Evolutionary conservation across 2,329 filamentous ascomycete genomes (phyloP).

Genomic region (Colletotrichum sp.): DNA sequence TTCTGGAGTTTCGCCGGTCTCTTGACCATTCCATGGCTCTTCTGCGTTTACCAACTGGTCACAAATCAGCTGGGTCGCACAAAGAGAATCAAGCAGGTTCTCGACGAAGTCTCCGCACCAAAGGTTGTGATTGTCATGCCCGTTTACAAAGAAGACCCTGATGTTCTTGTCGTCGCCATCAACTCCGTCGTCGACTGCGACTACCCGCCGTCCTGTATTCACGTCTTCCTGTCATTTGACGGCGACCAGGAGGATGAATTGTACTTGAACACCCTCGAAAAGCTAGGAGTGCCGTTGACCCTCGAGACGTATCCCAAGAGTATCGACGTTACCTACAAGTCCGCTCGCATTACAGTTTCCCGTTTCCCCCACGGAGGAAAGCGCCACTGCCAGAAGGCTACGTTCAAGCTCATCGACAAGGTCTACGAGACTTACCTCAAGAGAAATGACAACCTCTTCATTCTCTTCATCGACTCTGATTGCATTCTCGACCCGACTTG

Average conservation of each 20-base stretch:
- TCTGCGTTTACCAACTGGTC: slow-evolving; percentile 90
- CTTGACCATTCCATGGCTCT: slow-evolving; percentile 87
- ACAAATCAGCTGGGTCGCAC: slow-evolving; percentile 84
- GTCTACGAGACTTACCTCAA: slow-evolving; percentile 88
- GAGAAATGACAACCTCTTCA: slow-evolving; percentile 89
- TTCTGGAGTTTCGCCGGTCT: slow-evolving; percentile 92
- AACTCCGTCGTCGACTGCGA: slow-evolving; percentile 94
- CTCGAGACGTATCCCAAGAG: slow-evolving; percentile 83
- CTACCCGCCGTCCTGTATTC: slow-evolving; percentile 89
- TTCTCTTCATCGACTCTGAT: slow-evolving; percentile 97
- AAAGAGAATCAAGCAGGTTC: slow-evolving; percentile 80
- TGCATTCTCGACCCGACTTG: slow-evolving; percentile 92
- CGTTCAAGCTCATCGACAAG: slow-evolving; percentile 91
- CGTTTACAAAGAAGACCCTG: slow-evolving; percentile 90
- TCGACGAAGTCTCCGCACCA: slow-evolving; percentile 85
- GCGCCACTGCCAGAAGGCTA: slow-evolving; percentile 90
- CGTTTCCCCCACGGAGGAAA: slow-evolving; percentile 94
- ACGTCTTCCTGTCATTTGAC: slow-evolving; percentile 95
- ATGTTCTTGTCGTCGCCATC: slow-evolving; percentile 82
- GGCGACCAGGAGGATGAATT: slow-evolving; percentile 88
- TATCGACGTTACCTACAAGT: slow-evolving; percentile 87
- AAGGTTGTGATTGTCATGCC: slow-evolving; percentile 98
- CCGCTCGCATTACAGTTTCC: slow-evolving; percentile 86
- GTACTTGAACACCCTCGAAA: slow-evolving; percentile 85
- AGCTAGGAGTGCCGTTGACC: slow-evolving; percentile 80